These are phyloP conservation scores for Saccharomycopsis fodiens DNA, from an alignment of 805 yeast genomes.

Conservation along the genomic window DNA sequence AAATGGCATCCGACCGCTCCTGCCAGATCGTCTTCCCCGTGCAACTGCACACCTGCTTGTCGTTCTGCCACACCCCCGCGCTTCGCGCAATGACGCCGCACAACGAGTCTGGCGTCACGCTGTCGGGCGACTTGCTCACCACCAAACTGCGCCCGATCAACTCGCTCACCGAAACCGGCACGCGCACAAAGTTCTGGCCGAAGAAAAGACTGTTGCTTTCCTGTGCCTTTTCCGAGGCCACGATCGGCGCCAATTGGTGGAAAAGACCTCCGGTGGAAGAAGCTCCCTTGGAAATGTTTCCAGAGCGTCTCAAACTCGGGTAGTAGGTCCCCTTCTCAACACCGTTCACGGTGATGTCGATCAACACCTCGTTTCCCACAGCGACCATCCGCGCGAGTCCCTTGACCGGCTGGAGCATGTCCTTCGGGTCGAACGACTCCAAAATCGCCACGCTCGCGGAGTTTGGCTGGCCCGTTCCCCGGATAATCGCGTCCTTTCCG, in stretches of 20 bases:
- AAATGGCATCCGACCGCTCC: constrained; percentile 72
- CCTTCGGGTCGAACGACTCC: constrained; percentile 53
- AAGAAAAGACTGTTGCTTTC: constrained; percentile 10
- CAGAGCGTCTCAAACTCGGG: constrained; percentile 61
- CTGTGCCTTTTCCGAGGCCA: constrained; percentile 17
- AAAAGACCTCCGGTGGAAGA: constrained; percentile 51
- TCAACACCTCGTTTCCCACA: constrained; percentile 43
- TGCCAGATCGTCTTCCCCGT: constrained; percentile 96
- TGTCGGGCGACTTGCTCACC: constrained; percentile 23
- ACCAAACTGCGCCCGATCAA: constrained; percentile 60
- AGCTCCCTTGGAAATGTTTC: constrained; percentile 73
- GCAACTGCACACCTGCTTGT: constrained; percentile 87
- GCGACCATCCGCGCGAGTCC: constrained; percentile 84
- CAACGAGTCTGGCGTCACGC: constrained; percentile 33
- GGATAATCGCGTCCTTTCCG: constrained; percentile 84
- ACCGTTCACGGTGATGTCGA: constrained; percentile 77
- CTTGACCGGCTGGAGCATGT: constrained; percentile 52
- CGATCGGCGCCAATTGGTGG: constrained; percentile 35
- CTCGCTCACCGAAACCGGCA: constrained; percentile 41
- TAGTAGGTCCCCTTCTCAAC: constrained; percentile 53
- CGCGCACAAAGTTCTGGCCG: constrained; percentile 15
- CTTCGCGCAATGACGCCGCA: constrained; percentile 92
- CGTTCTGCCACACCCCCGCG: constrained; percentile 97
- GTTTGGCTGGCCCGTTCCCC: constrained; percentile 85
- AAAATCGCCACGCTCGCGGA: constrained; percentile 87